phyloP scores from a whole-genome alignment of 1,284 basidiomycete genomes.

The Schizophyllum commune region DNA sequence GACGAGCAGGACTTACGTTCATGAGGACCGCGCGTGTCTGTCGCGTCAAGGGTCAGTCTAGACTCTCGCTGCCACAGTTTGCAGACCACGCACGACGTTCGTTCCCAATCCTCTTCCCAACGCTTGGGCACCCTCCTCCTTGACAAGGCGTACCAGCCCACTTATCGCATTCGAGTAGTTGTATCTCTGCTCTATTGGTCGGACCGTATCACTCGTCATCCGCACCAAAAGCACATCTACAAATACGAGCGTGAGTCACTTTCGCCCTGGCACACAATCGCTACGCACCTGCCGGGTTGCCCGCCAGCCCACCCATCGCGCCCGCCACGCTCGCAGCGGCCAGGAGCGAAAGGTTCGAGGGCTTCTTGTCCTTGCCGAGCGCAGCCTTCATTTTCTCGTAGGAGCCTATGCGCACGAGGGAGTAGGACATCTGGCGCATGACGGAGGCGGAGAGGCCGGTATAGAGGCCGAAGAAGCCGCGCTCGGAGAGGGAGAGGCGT shows the following conservation, averaged over 20 bases:
- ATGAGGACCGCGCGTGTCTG: slow-evolving; percentile 75
- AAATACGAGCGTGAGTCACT: slow-evolving; percentile 4
- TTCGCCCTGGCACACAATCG: background rate
- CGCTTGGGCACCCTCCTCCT: slow-evolving; percentile 64
- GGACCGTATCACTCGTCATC: slow-evolving; percentile 82
- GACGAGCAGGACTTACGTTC: slow-evolving; percentile 56
- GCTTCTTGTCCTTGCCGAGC: slow-evolving; percentile 39
- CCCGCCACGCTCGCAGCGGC: slow-evolving; percentile 67
- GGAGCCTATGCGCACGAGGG: slow-evolving; percentile 76
- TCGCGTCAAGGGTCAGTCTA: background rate
- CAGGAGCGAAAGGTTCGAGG: slow-evolving; percentile 49
- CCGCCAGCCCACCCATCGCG: slow-evolving; percentile 70
- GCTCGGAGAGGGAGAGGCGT: slow-evolving; percentile 46
- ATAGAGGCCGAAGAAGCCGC: slow-evolving; percentile 69
- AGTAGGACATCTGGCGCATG: slow-evolving; percentile 89
- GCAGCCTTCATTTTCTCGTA: slow-evolving; percentile 73
- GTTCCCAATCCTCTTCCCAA: slow-evolving; percentile 74
- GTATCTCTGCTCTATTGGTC: slow-evolving; percentile 66
- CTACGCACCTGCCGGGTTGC: slow-evolving; percentile 67
- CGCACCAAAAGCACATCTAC: slow-evolving; percentile 72
- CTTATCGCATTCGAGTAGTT: slow-evolving; percentile 72
- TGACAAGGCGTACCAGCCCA: slow-evolving; percentile 59
- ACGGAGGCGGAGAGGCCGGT: slow-evolving; percentile 81
- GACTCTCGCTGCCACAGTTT: no score
- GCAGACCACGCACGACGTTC: slow-evolving; percentile 48